Evolutionary conservation across 2,329 filamentous ascomycete species (phyloP).

Genomic region (Rhynchosporium graminicola): DNA sequence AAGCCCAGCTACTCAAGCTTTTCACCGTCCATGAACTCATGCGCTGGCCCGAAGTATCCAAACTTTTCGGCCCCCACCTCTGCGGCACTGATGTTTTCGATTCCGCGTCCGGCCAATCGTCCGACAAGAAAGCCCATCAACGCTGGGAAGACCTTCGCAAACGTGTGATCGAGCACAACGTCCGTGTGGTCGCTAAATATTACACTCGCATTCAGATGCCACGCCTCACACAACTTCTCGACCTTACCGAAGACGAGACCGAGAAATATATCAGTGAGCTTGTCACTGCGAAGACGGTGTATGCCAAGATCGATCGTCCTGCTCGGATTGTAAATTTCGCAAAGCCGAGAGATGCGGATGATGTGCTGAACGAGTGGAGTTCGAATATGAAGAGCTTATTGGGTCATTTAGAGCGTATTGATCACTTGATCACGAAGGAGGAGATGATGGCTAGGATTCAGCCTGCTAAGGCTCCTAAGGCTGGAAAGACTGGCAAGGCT

Average conservation of each 20-base stretch:
- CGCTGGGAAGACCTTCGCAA: slow-evolving; percentile 95
- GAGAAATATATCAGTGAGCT: slow-evolving; percentile 99
- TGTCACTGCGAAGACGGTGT: slow-evolving; percentile 96
- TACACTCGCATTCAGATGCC: slow-evolving; percentile 96
- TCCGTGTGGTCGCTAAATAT: slow-evolving; percentile 96
- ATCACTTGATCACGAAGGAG: slow-evolving; percentile 98
- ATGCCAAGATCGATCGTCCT: slow-evolving; percentile 94
- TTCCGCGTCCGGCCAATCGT: slow-evolving; percentile 60
- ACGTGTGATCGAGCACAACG: slow-evolving; percentile 98
- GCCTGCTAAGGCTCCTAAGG: slow-evolving; percentile 49
- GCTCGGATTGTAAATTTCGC: slow-evolving; percentile 92
- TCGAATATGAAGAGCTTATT: slow-evolving; percentile 95
- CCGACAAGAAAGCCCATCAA: slow-evolving; percentile 77
- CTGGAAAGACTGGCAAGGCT: slow-evolving; percentile 42
- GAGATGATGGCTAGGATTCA: slow-evolving; percentile 99
- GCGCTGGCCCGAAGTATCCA: slow-evolving; percentile 93
- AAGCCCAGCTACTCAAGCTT: slow-evolving; percentile 84
- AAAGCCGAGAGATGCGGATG: slow-evolving; percentile 91
- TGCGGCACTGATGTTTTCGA: slow-evolving; percentile 90
- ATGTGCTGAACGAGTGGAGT: slow-evolving; percentile 98
- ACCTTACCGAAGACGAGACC: slow-evolving; percentile 91
- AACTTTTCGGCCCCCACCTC: slow-evolving; percentile 85
- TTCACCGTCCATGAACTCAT: slow-evolving; percentile 97
- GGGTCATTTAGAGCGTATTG: slow-evolving; percentile 83
- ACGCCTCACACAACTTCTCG: slow-evolving; percentile 85